These are phyloP conservation scores for Clavulina sp. DNA, from an alignment of 768 basidiomycete species.

Conservation along the genomic window DNA sequence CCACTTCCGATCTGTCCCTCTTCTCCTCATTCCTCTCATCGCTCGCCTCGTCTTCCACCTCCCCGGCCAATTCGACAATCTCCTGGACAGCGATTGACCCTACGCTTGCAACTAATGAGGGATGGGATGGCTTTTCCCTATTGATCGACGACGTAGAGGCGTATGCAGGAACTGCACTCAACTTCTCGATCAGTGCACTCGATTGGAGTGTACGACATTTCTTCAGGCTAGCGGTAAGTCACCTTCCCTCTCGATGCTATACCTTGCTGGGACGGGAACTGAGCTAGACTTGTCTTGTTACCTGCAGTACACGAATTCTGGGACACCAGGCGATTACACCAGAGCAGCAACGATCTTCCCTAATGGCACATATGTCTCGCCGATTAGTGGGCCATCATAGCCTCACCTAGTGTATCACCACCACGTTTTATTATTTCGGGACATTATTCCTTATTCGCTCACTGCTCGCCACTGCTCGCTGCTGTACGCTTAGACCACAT, in stretches of 20 bases:
- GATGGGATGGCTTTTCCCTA: slow-evolving; percentile 63
- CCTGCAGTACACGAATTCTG: slow-evolving; percentile 17
- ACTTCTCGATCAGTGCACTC: slow-evolving; percentile 50
- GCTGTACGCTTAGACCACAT: too few species aligned
- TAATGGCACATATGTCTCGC: slow-evolving; percentile 70
- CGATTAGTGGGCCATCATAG: slow-evolving; percentile 49
- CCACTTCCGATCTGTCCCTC: too few species aligned
- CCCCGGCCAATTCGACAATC: slow-evolving; percentile 32
- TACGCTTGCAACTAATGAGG: slow-evolving; percentile 20
- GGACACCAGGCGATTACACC: slow-evolving; percentile 50
- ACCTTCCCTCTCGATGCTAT: slow-evolving; percentile 6
- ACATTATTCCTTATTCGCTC: too few species aligned
- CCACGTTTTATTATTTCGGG: too few species aligned
- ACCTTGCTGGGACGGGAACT: slow-evolving; percentile 28
- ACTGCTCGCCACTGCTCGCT: too few species aligned
- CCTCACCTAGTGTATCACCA: too few species aligned
- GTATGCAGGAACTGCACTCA: slow-evolving; percentile 50
- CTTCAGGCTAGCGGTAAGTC: slow-evolving; percentile 61
- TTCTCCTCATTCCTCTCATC: too few species aligned
- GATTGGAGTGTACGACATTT: slow-evolving; percentile 48
- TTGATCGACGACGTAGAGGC: slow-evolving; percentile 77
- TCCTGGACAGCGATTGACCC: slow-evolving; percentile 31
- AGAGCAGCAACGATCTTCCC: slow-evolving; percentile 58
- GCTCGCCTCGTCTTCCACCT: too few species aligned
- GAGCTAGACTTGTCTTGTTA: too few species aligned